phyloP scores from a whole-genome alignment of 371 early-diverging fungal genomes.

The Syncephalastrum sp. region DNA sequence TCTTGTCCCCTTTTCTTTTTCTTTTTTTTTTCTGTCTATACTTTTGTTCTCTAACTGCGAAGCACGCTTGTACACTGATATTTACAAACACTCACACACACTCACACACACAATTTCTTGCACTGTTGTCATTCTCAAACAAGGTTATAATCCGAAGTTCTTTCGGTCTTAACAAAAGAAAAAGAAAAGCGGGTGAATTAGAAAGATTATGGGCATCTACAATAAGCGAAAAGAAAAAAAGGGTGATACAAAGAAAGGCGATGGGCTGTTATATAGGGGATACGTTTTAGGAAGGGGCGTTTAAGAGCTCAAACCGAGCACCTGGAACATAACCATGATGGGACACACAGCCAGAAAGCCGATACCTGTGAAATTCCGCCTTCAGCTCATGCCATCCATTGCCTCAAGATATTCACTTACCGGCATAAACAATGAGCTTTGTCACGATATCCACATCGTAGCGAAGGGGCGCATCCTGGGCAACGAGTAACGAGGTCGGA shows the following conservation, averaged over 20 bases:
- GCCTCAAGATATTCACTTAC: conserved; percentile 12
- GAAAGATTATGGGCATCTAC: background rate
- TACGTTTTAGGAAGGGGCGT: background rate
- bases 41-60: background rate
- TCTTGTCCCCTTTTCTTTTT: too few species aligned
- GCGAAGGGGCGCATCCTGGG: conserved; percentile 56
- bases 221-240: background rate
- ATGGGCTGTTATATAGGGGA: conserved; percentile 3
- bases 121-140: too few species aligned
- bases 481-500: conserved; percentile 34
- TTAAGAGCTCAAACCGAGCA: conserved; percentile 13
- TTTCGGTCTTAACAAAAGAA: background rate
- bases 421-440: conserved; percentile 69
- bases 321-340: conserved; percentile 49
- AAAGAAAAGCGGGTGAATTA: background rate
- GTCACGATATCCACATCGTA: conserved; percentile 72
- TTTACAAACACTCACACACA: too few species aligned
- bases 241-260: background rate
- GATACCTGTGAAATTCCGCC: conserved; percentile 30
- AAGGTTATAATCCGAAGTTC: too few species aligned
- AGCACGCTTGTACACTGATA: background rate
- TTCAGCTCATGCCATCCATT: too few species aligned
- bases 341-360: conserved; percentile 57
- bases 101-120: too few species aligned
- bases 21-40: background rate